Evolutionary conservation across 2,329 filamentous ascomycete species (phyloP).

Genomic region (Drechslerella coelobrocha): DNA sequence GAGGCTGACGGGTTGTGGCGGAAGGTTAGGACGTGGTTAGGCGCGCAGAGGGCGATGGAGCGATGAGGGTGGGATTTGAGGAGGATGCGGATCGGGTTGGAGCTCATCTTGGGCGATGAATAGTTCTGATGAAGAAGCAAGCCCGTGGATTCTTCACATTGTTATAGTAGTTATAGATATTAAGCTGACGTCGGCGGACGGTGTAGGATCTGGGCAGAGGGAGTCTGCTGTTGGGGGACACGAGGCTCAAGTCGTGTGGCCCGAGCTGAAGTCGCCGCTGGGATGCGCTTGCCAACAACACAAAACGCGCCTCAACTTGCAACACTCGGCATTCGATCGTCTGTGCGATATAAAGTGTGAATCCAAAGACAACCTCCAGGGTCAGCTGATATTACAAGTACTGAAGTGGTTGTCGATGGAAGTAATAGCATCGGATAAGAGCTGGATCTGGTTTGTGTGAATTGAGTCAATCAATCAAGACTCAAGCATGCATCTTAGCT

Average conservation of each 20-base stretch:
- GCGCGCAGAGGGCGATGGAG: conserved; percentile 82
- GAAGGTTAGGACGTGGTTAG: conserved; percentile 81
- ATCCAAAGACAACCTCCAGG: no score
- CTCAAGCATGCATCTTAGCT: no score
- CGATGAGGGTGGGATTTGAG: conserved; percentile 86
- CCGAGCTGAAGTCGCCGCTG: conserved; percentile 7
- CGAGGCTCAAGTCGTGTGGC: conserved; percentile 42
- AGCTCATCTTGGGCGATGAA: conserved; percentile 34
- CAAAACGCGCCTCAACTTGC: neutral
- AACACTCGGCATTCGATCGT: neutral
- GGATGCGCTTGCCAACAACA: conserved; percentile 7
- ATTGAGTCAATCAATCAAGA: no score
- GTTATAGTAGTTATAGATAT: conserved; percentile 4
- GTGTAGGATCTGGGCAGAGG: neutral
- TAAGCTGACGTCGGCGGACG: conserved; percentile 10
- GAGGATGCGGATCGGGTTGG: conserved; percentile 72
- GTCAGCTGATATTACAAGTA: no score
- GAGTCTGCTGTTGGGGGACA: conserved; percentile 22
- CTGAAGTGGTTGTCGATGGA: no score
- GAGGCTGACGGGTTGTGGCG: conserved; percentile 73
- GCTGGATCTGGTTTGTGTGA: no score
- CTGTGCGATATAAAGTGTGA: no score
- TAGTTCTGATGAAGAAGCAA: conserved; percentile 17
- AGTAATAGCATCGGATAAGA: no score
- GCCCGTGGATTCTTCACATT: conserved; percentile 20